Evolutionary conservation across 139 green algal genomes (phyloP), one percentile per base, ranked within the genome.

Genomic region (Micromonas pusilla): DNA sequence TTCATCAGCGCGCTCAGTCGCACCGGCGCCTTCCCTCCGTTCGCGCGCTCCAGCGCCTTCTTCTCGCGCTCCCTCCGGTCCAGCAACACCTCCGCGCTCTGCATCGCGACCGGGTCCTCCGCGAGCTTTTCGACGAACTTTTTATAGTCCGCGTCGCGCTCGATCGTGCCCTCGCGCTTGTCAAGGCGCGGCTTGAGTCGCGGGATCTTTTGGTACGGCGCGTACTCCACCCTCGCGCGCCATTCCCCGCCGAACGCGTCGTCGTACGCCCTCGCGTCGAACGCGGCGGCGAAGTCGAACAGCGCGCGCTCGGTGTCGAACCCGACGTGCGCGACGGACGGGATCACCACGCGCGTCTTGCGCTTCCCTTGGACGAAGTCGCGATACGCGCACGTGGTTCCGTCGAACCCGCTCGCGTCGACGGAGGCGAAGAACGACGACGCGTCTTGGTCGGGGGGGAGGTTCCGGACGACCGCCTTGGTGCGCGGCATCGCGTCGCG

Each of bases 201-300:
- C 65, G 65, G 65, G n/a, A 26, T 72, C 65, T 33, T 52, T 26
- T 72, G 65, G 38, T 33, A 45, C 28, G 65, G 65, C 65, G 65
- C 65, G 13, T 33, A 33, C 65, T 72, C 65, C 28, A 72, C 65
- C 4, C 26, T 4, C 65, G 65, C 65, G 26, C 30, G 28, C 28
- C 26, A 52, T 16, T 72, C 65, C 30, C 32, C 60, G n/a, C n/a
- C n/a, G 4, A 67, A 23, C 13, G 13, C 60, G 32, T 26, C 60
- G 4, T 67, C 20, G 25, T 4, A 4, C 60, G 13, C 60, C 25
- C 30, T 19, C 60, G 19, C 60, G 62, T 16, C 45, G 45, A 57
- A 57, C 45, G 45, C 45, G 45, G 9, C 45, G 9, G 9, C 16
- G 16, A 57, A 57, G 45, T 57, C 45, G 45, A 57, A 57, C 45